Evolutionary conservation across 2,329 filamentous ascomycete species (phyloP), one percentile per base, ranked within the genome.

Genomic region (Botrytis cinerea): DNA sequence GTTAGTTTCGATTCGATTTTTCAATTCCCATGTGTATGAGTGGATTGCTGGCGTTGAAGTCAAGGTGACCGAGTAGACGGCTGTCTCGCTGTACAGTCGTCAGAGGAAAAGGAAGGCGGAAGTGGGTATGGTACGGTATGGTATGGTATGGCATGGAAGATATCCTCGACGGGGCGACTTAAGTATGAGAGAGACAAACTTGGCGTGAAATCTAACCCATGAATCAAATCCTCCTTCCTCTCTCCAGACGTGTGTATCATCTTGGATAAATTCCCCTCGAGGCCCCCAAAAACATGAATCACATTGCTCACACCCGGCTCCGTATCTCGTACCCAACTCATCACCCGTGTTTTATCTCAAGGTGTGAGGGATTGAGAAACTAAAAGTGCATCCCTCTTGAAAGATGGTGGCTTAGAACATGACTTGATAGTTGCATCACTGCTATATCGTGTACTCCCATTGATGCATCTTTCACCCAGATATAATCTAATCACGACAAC

Each of bases 201-300:
- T 62, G 38, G 38, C 25, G 14, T 51, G 48, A 6, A 51, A 45
- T 43, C 20, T 7, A 43, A 16, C 60, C 45, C 63, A n/a, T 18
- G 12, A 48, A 66, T 45, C 43, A 18, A 48, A 51, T 6, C 10
- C 48, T n/a, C n/a, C 22, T n/a, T 14, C 0, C 6, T 16, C 38
- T 48, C 43, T 32, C 28, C n/a, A 38, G 28, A 38, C 25, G 48
- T 25, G 43, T 66, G 63, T n/a, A 66, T 66, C 63, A 66, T 66
- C 45, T 66, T 48, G 63, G 45, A 66, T 35, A 48, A 66, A 60
- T 60, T 12, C 32, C 32, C 35, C 48, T n/a, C 5, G 35, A 62
- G 48, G 35, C 43, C 6, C 43, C 18, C 43, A 28, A 32, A 66
- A 38, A 66, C 63, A 51, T 35, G 28, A 51, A 66, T 38, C 45